Evolutionary conservation across 257 asterid species (phyloP).

Genomic region (Catharanthus roseus): DNA sequence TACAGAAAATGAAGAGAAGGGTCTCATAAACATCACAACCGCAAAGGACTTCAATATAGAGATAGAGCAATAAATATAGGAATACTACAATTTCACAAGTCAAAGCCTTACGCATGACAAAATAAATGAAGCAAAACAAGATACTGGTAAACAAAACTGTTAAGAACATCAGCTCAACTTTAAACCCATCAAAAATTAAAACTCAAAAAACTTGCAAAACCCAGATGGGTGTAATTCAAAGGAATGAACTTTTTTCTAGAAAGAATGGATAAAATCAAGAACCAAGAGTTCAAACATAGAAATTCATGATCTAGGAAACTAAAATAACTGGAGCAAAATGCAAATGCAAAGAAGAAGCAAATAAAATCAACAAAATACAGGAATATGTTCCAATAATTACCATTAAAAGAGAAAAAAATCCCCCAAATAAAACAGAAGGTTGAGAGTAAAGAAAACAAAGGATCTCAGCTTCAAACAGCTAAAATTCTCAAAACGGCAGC

Average conservation of each 20-base stretch:
- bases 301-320: not conserved
- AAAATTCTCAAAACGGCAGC: slow-evolving; percentile 1
- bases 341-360: not conserved
- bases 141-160: not conserved
- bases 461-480: slow-evolving; percentile 2
- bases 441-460: not conserved
- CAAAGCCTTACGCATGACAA: slow-evolving; percentile 2
- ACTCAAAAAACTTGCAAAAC: not conserved
- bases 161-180: not conserved
- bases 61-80: not conserved
- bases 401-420: not conserved
- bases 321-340: not conserved
- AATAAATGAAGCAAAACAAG: not conserved
- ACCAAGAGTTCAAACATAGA: not conserved
- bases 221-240: not conserved
- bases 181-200: not conserved
- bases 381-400: not conserved
- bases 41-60: not conserved
- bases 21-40: not conserved
- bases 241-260: not conserved
- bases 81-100: not conserved
- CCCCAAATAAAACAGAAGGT: not conserved
- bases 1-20: not conserved
- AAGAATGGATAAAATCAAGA: not conserved
- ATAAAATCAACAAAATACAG: slow-evolving; percentile 2